Conservation (phyloP, 495 filamentous ascomycete genomes). For the Mytilinidion resinicola region DNA sequence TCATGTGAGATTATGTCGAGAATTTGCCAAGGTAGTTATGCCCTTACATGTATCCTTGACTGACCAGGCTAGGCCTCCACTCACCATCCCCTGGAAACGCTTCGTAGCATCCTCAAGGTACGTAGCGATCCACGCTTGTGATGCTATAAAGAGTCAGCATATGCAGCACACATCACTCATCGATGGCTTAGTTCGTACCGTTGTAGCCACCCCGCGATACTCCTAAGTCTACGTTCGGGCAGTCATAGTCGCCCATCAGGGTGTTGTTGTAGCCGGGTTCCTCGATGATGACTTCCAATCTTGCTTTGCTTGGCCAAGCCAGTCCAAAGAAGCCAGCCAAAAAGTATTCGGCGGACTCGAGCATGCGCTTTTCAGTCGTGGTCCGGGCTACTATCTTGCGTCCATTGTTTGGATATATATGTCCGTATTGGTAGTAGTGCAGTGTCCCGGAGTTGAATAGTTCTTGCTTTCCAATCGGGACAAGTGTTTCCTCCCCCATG, state of each 20-base stretch:
- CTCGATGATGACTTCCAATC: conserved; percentile 48
- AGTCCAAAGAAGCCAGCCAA: conserved; percentile 54
- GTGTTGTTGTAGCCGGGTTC: conserved; percentile 38
- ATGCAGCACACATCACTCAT: neutral
- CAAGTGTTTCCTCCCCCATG: conserved; percentile 46
- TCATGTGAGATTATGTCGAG: conserved; percentile 39
- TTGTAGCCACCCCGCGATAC: conserved; percentile 28
- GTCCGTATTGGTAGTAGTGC: conserved; percentile 52
- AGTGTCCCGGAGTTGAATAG: conserved; percentile 43
- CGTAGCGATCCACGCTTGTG: conserved; percentile 35
- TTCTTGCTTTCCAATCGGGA: conserved; percentile 47
- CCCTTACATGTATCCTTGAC: conserved; percentile 18
- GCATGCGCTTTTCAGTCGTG: conserved; percentile 51
- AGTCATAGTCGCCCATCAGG: conserved; percentile 35
- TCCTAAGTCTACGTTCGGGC: conserved; percentile 28
- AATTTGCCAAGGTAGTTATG: neutral
- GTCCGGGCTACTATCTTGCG: conserved; percentile 57
- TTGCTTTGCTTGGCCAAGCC: conserved; percentile 50
- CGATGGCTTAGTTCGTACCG: conserved; percentile 2
- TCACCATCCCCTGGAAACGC: conserved; percentile 42
- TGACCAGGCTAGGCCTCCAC: conserved; percentile 17
- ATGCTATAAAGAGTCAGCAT: conserved; percentile 24
- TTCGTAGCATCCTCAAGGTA: conserved; percentile 47
- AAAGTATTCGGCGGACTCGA: conserved; percentile 44
- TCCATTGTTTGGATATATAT: conserved; percentile 50